Evolutionary conservation across 495 filamentous ascomycete species (phyloP), one percentile per base, ranked within the genome.

Genomic region (Penicillium fimorum): DNA sequence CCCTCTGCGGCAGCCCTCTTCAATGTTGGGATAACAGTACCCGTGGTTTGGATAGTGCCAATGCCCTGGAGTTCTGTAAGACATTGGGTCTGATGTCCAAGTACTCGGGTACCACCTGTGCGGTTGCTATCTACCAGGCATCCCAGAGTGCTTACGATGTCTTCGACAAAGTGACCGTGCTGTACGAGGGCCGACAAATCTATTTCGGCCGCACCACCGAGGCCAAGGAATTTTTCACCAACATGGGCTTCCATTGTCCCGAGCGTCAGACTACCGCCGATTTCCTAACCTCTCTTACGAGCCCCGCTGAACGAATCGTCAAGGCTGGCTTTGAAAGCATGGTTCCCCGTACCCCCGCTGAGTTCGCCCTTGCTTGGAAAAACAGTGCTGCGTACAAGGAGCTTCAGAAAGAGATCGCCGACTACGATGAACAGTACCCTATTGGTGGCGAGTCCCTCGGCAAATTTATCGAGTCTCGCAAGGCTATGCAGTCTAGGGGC

Each of bases 11-110:
- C 50, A 87, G 85, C 47, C 85, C 84, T 50, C 72, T 96, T 10
- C 81, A 86, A 53, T 90, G 84, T 29, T 95, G 90, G 89, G 91
- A 96, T 69, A 95, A 96, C 76, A 87, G 83, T 60, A 94, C 91
- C 7, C 84, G 91, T 64, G 91, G 91, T 49, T 76, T 96, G 46
- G 91, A 96, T 64, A 88, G 88, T 45, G 87, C 86, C 20, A 95
- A 91, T 10, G 91, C 91, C 1, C 79, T 96, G 50, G 88, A 92
- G 52, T 79, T 78, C 66, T 78, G 81, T 62, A 89, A 88, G 65
- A 89, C 88, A 1, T 74, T 94, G 53, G 82, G 88, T 20, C 74
- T 91, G 53, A 83, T 90, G 71, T 87, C 90, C 18, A 85, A 91
- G 64, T 81, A 91, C 53, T 86, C 89, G 68, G 82, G 88, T 61